Evolutionary conservation across 1,284 basidiomycete species (phyloP).

Genomic region (Limonomyces culmigenus): DNA sequence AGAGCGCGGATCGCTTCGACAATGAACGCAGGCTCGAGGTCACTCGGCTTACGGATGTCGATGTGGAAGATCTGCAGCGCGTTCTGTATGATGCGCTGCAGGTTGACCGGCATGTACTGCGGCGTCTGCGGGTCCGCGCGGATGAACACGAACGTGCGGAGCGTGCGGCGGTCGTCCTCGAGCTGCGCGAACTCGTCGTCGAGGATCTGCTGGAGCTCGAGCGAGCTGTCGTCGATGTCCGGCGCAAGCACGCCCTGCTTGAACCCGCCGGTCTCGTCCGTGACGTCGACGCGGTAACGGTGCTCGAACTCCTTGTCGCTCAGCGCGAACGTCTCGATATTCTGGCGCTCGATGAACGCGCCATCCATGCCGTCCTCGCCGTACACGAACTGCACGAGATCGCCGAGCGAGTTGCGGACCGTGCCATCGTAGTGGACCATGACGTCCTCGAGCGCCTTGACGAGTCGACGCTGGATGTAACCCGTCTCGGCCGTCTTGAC

Average conservation of each 20-base stretch:
- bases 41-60: conserved; percentile 83
- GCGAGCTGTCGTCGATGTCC: conserved; percentile 84
- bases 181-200: conserved; percentile 82
- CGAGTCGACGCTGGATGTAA: conserved; percentile 95
- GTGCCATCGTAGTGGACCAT: conserved; percentile 98
- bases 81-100: conserved; percentile 90
- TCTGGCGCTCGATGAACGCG: conserved; percentile 92
- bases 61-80: conserved; percentile 97
- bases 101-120: conserved; percentile 83
- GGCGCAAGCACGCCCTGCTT: conserved; percentile 73
- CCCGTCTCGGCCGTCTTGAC: conserved; percentile 99
- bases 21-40: conserved; percentile 81
- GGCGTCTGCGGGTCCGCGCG: conserved; percentile 56
- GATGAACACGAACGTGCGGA: conserved; percentile 80
- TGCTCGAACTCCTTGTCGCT: conserved; percentile 78
- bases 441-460: conserved; percentile 96
- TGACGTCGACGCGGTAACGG: conserved; percentile 87
- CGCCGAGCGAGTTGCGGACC: conserved; percentile 90
- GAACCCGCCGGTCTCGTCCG: conserved; percentile 65
- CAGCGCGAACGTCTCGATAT: conserved; percentile 77
- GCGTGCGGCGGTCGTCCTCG: conserved; percentile 52
- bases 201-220: conserved; percentile 78
- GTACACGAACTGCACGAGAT: conserved; percentile 93
- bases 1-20: conserved; percentile 66
- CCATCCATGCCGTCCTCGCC: conserved; percentile 99